These are phyloP conservation scores for Ascochyta koolunga DNA, from an alignment of 2,329 filamentous ascomycete genomes.

Conservation along the genomic window DNA sequence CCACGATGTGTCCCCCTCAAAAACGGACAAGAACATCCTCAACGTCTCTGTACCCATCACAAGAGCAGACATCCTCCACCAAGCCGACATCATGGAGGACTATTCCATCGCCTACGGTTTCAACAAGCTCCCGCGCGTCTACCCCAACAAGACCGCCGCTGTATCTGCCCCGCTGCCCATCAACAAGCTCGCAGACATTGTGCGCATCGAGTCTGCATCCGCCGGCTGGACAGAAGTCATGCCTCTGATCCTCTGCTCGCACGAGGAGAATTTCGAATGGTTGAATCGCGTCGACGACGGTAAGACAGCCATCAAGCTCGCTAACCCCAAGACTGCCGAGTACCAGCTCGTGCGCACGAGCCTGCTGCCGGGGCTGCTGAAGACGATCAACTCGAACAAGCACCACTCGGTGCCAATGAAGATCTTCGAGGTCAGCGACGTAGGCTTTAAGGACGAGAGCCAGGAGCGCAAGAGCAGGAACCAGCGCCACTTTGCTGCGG, in stretches of 20 bases:
- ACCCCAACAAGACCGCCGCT: slow-evolving; percentile 84
- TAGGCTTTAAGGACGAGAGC: slow-evolving; percentile 84
- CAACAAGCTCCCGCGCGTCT: slow-evolving; percentile 88
- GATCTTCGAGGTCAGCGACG: slow-evolving; percentile 89
- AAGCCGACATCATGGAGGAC: slow-evolving; percentile 99
- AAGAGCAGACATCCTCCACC: slow-evolving; percentile 91
- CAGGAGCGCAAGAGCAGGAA: slow-evolving; percentile 86
- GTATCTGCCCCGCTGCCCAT: slow-evolving; percentile 85
- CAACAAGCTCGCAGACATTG: slow-evolving; percentile 94
- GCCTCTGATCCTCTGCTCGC: slow-evolving; percentile 93
- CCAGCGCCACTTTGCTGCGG: slow-evolving; percentile 93
- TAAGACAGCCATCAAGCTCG: slow-evolving; percentile 79
- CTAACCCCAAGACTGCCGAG: slow-evolving; percentile 90
- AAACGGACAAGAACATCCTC: slow-evolving; percentile 69
- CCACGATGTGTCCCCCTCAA: slow-evolving; percentile 77
- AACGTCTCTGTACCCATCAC: slow-evolving; percentile 87
- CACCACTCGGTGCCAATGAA: slow-evolving; percentile 86
- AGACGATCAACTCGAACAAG: slow-evolving; percentile 94
- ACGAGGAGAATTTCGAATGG: slow-evolving; percentile 98
- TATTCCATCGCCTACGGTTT: slow-evolving; percentile 96
- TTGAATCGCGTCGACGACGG: slow-evolving; percentile 89
- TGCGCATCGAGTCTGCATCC: slow-evolving; percentile 87
- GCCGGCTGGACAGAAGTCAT: slow-evolving; percentile 96
- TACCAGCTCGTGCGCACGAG: slow-evolving; percentile 93
- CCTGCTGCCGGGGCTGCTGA: slow-evolving; percentile 83